Evolutionary conservation across 305 asterid species (phyloP), one percentile per base, ranked within the genome.

Genomic region (Fraxinus floribunda): DNA sequence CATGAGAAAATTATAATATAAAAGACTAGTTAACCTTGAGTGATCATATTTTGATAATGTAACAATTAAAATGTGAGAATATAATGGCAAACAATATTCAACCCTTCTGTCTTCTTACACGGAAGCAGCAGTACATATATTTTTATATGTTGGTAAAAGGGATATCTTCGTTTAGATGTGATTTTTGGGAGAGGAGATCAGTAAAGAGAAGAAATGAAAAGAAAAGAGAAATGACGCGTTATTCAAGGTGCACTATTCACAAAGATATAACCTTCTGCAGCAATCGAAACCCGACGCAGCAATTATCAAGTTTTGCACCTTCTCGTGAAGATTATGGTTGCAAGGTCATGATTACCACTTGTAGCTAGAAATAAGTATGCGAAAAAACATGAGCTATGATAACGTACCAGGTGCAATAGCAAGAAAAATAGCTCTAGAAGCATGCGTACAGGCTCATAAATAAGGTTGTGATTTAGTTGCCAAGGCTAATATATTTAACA

Each of bases 241-340:
- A 68, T 64, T 29, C 15, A 30, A 41, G 79, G 79, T 57, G 66
- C 71, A 22, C 71, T 60, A 76, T 76, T 84, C 75, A 76, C 29
- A n/a, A 5, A 22, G 71, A 22, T 49, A 41, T 24, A 29, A 55
- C 73, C 62, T 36, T 70, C 24, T 70, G 76, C 41, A 76, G 75
- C 15, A 30, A 44, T 64, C 6, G 16, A 60, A 49, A 26, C 26
- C 55, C 35, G 46, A 80, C 41, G 22, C 5, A 30, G 18, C 3
- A 78, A 66, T 66, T 66, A 26, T 24, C 16, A 24, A 24, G 18
- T 66, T 66, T 64, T 22, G 36, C 30, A 22, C 70, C 29, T 64
- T 64, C 32, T 66, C 7, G 8, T 26, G 74, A 26, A 66, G 35
- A 66, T 10, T 44, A 38, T 62, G 32, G 44, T 55, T 30, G 66